Percentiles rank a stretch among this genome's conserved stretches.
Conservation (phyloP, 768 basidiomycete genomes). For the Panaeolus cyanescens region DNA sequence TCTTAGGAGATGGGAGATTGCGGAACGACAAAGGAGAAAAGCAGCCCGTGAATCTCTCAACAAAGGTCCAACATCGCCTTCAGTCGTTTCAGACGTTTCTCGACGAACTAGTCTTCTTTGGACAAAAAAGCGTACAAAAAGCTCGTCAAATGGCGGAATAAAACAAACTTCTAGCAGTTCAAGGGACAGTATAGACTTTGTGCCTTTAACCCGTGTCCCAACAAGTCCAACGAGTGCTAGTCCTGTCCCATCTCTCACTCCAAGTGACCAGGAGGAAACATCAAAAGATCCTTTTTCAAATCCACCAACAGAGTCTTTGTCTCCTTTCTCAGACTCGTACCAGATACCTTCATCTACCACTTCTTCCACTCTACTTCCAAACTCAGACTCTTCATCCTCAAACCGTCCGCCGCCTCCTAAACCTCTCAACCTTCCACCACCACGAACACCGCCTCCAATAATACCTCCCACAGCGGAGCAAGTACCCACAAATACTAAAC, state of each 20-base stretch:
- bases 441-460: conserved; percentile 49
- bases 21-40: conserved; percentile 76
- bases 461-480: conserved; percentile 16
- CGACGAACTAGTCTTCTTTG: conserved; percentile 62
- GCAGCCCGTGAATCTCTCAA: conserved; percentile 58
- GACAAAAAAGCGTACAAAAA: conserved; percentile 40
- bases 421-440: conserved; percentile 64
- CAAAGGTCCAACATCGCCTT: conserved; percentile 30
- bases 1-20: conserved; percentile 75
- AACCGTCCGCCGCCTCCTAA: conserved; percentile 47
- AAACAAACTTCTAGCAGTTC: conserved; percentile 50
- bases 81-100: conserved; percentile 60
- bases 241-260: conserved; percentile 41
- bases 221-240: conserved; percentile 40
- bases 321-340: conserved; percentile 51
- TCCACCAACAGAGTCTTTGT: conserved; percentile 42
- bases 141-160: conserved; percentile 31
- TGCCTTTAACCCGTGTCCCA: conserved; percentile 44
- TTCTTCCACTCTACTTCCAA: background rate
- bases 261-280: conserved; percentile 25
- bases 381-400: conserved; percentile 6
- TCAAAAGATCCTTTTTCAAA: conserved; percentile 50
- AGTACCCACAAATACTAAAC: conserved; percentile 12
- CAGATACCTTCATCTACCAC: conserved; percentile 2
- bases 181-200: conserved; percentile 51